phyloP scores from a whole-genome alignment of 345 rosid genomes.

The Rhodamnia rubescens region DNA sequence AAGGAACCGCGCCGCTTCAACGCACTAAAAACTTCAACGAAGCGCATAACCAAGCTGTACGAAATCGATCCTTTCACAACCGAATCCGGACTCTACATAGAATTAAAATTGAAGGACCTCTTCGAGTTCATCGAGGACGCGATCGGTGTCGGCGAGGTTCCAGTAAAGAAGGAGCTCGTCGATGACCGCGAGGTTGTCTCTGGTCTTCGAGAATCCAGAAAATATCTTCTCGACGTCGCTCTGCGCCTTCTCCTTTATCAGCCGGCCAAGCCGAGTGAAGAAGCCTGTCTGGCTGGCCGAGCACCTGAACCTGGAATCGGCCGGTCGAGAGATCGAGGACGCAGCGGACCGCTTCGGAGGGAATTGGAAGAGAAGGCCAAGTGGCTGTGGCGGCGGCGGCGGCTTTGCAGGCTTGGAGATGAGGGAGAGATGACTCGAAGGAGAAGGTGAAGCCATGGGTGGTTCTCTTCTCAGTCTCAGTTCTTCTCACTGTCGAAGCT shows the following conservation, averaged over 20 bases:
- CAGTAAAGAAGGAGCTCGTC: constrained; percentile 90
- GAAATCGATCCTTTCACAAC: not conserved
- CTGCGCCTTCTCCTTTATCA: constrained; percentile 87
- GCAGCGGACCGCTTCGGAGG: constrained; percentile 1
- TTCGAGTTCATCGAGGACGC: constrained; percentile 87
- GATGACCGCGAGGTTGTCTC: constrained; percentile 83
- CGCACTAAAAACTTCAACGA: not conserved
- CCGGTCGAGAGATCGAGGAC: constrained; percentile 3
- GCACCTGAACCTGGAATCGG: constrained; percentile 31
- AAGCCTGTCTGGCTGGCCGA: constrained; percentile 76
- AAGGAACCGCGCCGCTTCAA: not conserved
- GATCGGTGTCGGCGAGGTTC: constrained; percentile 91
- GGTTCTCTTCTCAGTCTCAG: not conserved
- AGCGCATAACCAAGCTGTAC: not conserved
- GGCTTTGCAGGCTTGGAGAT: constrained; percentile 19
- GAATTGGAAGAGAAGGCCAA: constrained; percentile 5
- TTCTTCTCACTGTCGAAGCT: not conserved
- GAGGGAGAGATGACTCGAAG: constrained; percentile 39
- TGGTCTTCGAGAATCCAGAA: constrained; percentile 88
- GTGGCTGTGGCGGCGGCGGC: not conserved
- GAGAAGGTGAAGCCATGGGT: constrained; percentile 12
- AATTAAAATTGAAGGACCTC: constrained; percentile 33
- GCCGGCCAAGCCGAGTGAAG: constrained; percentile 77
- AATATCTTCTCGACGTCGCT: constrained; percentile 87
- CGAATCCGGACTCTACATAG: not conserved